These are phyloP conservation scores for Boletus insuetus DNA, from an alignment of 768 basidiomycete genomes.

Conservation along the genomic window DNA sequence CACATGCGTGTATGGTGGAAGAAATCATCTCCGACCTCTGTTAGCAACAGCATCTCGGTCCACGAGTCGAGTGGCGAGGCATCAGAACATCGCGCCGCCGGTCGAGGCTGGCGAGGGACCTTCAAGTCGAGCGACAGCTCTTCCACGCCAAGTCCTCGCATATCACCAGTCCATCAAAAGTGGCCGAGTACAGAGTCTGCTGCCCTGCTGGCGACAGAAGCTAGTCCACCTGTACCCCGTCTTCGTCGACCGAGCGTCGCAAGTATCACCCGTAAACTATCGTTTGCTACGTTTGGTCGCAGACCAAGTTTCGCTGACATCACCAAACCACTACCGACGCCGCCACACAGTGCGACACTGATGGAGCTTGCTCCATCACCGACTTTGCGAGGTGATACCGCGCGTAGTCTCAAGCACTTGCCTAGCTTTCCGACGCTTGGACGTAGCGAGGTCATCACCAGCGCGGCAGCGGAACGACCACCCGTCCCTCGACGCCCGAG, in stretches of 20 bases:
- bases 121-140: constrained; percentile 9
- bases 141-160: constrained; percentile 21
- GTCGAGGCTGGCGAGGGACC: constrained; percentile 11
- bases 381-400: constrained; percentile 7
- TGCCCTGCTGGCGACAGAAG: constrained; percentile 4
- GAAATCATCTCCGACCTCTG: constrained; percentile 16
- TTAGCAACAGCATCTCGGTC: constrained; percentile 10
- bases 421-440: constrained; percentile 24
- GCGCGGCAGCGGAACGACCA: neutral
- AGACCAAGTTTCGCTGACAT: constrained; percentile 24
- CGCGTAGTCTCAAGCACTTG: constrained; percentile 20
- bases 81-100: neutral
- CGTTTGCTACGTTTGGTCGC: constrained; percentile 29
- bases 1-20: constrained; percentile 33
- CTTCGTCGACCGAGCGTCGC: constrained; percentile 27
- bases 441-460: neutral
- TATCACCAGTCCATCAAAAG: constrained; percentile 15
- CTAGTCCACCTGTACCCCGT: constrained; percentile 2
- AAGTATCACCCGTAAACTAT: constrained; percentile 33
- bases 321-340: constrained; percentile 17
- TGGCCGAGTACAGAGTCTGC: constrained; percentile 25
- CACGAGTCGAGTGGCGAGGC: constrained; percentile 10
- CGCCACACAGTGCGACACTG: constrained; percentile 11
- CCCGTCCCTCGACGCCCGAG: constrained; percentile 14
- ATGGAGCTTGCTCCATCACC: constrained; percentile 20